These are phyloP conservation scores for Micractinium conductrix DNA, from an alignment of 139 green algal species.

Conservation along the genomic window DNA sequence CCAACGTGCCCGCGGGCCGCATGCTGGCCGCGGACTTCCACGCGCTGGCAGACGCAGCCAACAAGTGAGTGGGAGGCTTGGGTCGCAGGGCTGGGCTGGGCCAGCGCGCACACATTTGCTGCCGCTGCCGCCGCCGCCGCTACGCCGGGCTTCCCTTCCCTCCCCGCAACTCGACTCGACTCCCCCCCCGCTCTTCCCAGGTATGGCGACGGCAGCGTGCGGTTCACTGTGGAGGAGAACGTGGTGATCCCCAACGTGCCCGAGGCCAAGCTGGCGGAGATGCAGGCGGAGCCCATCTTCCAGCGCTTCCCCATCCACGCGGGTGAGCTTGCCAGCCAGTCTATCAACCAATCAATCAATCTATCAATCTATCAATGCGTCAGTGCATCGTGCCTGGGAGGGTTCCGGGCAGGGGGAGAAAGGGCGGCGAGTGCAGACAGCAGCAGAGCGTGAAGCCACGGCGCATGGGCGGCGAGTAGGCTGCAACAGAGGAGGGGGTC, in stretches of 20 bases:
- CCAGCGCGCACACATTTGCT: not conserved
- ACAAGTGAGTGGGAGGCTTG: conserved; percentile 53
- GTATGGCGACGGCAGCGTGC: conserved; percentile 89
- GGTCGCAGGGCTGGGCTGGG: too few relatives aligned
- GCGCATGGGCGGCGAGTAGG: too few relatives aligned
- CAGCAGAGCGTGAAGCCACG: too few relatives aligned
- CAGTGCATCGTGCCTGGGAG: too few relatives aligned
- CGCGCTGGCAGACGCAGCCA: conserved; percentile 79
- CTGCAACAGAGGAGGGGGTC: too few relatives aligned
- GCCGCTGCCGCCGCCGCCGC: not conserved
- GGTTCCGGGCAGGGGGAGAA: too few relatives aligned
- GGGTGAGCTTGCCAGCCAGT: too few relatives aligned
- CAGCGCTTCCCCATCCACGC: conserved; percentile 68
- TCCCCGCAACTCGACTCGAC: not conserved
- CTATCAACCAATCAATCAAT: too few relatives aligned
- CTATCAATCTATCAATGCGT: too few relatives aligned
- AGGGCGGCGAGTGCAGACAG: too few relatives aligned
- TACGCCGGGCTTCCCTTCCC: not conserved
- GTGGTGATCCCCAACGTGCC: conserved; percentile 92
- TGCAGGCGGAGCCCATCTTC: conserved; percentile 93
- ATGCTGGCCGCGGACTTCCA: conserved; percentile 82
- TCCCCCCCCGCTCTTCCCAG: conserved; percentile 14
- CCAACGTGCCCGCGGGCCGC: conserved; percentile 87
- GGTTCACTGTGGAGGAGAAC: conserved; percentile 97
- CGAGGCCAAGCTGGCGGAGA: conserved; percentile 77